Percentiles rank a stretch among this genome's conserved stretches.
Evolutionary conservation across 805 yeast genomes (phyloP).

Genomic region (Metschnikowia amazonensis): DNA sequence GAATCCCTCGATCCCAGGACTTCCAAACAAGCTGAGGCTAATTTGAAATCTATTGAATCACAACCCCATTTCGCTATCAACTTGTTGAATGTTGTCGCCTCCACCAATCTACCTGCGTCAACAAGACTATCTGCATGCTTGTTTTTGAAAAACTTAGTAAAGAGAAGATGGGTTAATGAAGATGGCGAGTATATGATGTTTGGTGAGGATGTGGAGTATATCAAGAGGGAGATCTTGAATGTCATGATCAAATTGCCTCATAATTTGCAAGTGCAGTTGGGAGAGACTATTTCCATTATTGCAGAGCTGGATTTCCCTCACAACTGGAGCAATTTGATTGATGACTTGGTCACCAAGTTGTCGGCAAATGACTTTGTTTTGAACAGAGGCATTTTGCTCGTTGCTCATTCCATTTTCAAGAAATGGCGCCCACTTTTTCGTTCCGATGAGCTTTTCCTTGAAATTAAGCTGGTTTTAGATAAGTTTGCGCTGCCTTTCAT

Average conservation of each 20-base stretch:
- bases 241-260: constrained; percentile 81
- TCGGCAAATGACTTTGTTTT: constrained; percentile 62
- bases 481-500: constrained; percentile 81
- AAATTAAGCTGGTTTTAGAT: constrained; percentile 80
- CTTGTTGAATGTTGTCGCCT: constrained; percentile 73
- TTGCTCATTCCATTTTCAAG: constrained; percentile 93
- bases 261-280: constrained; percentile 84
- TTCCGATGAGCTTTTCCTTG: constrained; percentile 83
- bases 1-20: constrained; percentile 62
- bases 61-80: constrained; percentile 73
- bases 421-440: constrained; percentile 95
- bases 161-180: constrained; percentile 85
- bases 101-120: constrained; percentile 46
- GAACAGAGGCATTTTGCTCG: constrained; percentile 82
- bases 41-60: constrained; percentile 58
- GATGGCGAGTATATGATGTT: constrained; percentile 73
- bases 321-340: constrained; percentile 75
- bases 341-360: constrained; percentile 66
- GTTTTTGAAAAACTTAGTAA: constrained; percentile 83
- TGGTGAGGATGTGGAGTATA: constrained; percentile 54
- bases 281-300: constrained; percentile 86
- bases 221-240: constrained; percentile 76
- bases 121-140: constrained; percentile 84
- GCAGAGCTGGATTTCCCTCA: constrained; percentile 97
- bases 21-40: constrained; percentile 64